A percentile compares a stretch with the other conserved stretches of the same genome.
Conservation (phyloP, 352 stramenopile species). For the Elongisporangium senticosum region DNA sequence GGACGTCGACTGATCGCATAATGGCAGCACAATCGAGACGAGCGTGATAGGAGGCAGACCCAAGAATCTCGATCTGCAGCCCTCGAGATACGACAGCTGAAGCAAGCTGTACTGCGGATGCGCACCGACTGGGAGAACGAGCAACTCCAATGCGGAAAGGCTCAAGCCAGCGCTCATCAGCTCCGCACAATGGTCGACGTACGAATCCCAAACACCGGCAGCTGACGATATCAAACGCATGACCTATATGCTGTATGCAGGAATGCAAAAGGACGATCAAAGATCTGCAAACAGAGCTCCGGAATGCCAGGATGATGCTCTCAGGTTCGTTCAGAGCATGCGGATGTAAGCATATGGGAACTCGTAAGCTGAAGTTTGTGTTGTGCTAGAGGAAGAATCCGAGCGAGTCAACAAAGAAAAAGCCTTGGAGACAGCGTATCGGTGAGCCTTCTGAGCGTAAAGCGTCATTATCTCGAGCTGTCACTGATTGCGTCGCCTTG, state of each 20-base stretch:
- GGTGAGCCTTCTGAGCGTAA: constrained; percentile 7
- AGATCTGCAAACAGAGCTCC: background rate
- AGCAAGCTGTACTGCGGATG: constrained; percentile 30
- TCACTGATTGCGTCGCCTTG: background rate
- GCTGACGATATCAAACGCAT: background rate
- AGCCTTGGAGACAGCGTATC: constrained; percentile 19
- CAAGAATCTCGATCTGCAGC: constrained; percentile 50
- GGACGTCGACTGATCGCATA: background rate
- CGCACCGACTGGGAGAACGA: constrained; percentile 47
- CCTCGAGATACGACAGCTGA: constrained; percentile 41
- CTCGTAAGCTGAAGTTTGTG: background rate
- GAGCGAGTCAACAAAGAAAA: constrained; percentile 20
- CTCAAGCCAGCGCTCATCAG: background rate
- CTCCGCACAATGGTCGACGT: background rate
- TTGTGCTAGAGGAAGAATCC: constrained; percentile 19
- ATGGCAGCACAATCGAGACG: constrained; percentile 9
- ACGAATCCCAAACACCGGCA: background rate
- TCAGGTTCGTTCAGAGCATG: background rate
- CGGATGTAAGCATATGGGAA: background rate
- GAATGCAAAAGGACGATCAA: background rate
- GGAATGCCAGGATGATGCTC: background rate
- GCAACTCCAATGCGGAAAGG: background rate
- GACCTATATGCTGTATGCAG: background rate
- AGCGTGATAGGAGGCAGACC: constrained; percentile 24
- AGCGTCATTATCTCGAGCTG: too few relatives aligned